Evolutionary conservation across 176 grass and related monocot genomes (phyloP), one percentile per base, ranked within the genome.

Genomic region (Thalia dealbata): DNA sequence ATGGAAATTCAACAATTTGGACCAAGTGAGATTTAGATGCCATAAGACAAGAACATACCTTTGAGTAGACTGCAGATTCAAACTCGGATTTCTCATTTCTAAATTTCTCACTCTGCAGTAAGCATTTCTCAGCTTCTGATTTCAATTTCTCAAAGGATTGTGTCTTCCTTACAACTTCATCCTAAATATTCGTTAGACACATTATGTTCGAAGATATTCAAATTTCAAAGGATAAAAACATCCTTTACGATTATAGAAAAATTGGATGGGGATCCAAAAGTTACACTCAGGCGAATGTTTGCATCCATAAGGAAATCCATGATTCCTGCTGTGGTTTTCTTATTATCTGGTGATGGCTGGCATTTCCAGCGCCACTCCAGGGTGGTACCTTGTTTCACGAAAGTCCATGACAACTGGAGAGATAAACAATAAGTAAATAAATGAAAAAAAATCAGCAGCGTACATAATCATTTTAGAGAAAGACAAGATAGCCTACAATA

Each of bases 281-380:
- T 70, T 91, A 99, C 95, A 78, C 95, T 99, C 74, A 99, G 80
- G 61, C 79, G 88, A 77, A 99, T 93, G 81, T 99, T 99, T 78
- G 95, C 83, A 75, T 93, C 87, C 87, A 93, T 91, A 52, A 91
- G 89, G 78, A 99, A 99, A 86, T 91, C 83, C 73, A 99, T 82
- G 29, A 91, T 83, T 79, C 80, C 83, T 81, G 74, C 80, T 14
- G 83, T 86, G 62, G 85, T 93, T 79, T 86, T 76, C 70, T 86
- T 85, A 1, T 81, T 81, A 51, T 88, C 70, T 13, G 81, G 77
- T 79, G 95, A 78, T 55, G 81, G 87, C 76, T 91, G 89, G 69
- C 91, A 75, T 80, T 93, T 97, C 90, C 95, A 97, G 21, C 90
- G 84, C 90, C 95, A 97, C 78, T 97, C 90, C 77, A 97, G 69